A percentile compares a stretch with the other conserved stretches of the same genome.
Conservation (phyloP, 169 alveolate species). For the Plasmodium ovale region DNA sequence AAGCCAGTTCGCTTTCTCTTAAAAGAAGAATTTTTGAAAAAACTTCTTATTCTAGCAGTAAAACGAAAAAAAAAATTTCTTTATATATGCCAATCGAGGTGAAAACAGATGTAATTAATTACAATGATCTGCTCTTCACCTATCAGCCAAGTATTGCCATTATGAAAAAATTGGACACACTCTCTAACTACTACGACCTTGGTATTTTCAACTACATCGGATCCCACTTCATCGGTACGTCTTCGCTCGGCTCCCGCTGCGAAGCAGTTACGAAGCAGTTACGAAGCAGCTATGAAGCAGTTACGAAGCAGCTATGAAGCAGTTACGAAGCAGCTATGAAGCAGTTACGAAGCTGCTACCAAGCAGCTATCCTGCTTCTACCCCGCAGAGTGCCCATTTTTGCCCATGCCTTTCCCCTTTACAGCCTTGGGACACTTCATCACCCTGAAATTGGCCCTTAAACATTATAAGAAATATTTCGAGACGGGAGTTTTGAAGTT, state of each 20-base stretch:
- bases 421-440: conserved; percentile 51
- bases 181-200: conserved; percentile 15
- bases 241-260: too few species aligned
- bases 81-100: conserved; percentile 25
- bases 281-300: too few species aligned
- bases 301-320: too few species aligned
- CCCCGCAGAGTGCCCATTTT: neutral
- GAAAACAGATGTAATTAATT: neutral
- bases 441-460: conserved; percentile 26
- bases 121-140: conserved; percentile 31
- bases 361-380: neutral
- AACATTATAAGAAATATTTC: conserved; percentile 13
- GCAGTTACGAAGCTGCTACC: too few species aligned
- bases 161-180: conserved; percentile 15
- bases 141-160: conserved; percentile 11
- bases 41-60: neutral
- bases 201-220: conserved; percentile 39
- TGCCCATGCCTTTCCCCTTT: neutral
- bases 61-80: neutral
- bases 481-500: conserved; percentile 22
- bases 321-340: too few species aligned
- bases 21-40: neutral
- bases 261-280: too few species aligned
- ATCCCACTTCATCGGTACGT: conserved; percentile 39
- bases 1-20: neutral